Evolutionary conservation across 2,329 filamentous ascomycete genomes (phyloP).

Genomic region (Xylaria sp.): DNA sequence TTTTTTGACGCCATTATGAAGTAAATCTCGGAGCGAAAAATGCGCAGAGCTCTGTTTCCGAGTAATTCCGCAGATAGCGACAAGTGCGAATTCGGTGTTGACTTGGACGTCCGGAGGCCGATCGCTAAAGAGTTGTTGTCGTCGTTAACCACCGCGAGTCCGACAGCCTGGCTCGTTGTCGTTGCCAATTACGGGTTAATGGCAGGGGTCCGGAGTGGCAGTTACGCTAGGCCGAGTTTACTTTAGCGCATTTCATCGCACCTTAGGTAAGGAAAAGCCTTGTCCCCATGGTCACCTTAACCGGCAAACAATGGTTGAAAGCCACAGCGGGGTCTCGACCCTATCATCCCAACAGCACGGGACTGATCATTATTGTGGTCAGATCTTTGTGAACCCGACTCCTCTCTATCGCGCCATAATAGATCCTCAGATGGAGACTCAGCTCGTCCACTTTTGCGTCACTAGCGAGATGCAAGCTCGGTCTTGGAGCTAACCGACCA

Average conservation of each 20-base stretch:
- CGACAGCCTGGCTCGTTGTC: slow-evolving; percentile 10
- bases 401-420: background rate
- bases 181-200: background rate
- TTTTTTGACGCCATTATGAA: slow-evolving; percentile 70
- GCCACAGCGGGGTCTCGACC: slow-evolving; percentile 21
- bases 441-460: background rate
- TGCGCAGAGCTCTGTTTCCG: background rate
- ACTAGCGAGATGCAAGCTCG: background rate
- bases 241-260: background rate
- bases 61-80: background rate
- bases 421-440: background rate
- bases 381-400: background rate
- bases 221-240: slow-evolving; percentile 5
- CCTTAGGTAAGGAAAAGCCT: slow-evolving; percentile 1
- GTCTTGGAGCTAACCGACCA: background rate
- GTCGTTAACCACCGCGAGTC: background rate
- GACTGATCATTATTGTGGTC: slow-evolving; percentile 8
- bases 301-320: background rate
- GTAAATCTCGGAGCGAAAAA: background rate
- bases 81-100: slow-evolving; percentile 1
- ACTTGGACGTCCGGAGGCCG: background rate
- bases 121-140: slow-evolving; percentile 9
- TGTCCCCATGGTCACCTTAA: background rate
- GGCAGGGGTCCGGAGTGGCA: slow-evolving; percentile 1
- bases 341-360: slow-evolving; percentile 15